These are phyloP conservation scores for Huntiella decipiens DNA, from an alignment of 2,329 filamentous ascomycete species.

Conservation along the genomic window DNA sequence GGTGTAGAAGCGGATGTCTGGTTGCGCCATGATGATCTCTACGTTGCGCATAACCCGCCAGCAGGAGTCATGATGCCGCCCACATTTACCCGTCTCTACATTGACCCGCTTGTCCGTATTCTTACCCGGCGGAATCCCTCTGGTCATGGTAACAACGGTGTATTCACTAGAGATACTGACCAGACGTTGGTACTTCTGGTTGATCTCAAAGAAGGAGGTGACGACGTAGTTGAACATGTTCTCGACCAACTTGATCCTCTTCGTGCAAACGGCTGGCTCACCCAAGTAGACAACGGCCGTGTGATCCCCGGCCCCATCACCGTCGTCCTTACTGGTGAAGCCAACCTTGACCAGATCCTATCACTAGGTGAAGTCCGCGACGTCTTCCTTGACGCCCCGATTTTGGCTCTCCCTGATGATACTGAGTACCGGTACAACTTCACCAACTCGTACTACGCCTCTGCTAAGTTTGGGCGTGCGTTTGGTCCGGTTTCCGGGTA, in stretches of 20 bases:
- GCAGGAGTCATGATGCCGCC: conserved; percentile 23
- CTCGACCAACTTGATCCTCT: conserved; percentile 35
- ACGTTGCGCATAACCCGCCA: conserved; percentile 35
- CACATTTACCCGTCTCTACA: conserved; percentile 43
- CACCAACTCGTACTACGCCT: conserved; percentile 48
- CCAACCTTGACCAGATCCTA: conserved; percentile 36
- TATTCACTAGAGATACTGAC: conserved; percentile 33
- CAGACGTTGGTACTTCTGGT: conserved; percentile 44
- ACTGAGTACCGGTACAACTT: conserved; percentile 22
- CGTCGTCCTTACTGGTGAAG: conserved; percentile 48
- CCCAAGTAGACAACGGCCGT: conserved; percentile 29
- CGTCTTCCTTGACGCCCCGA: conserved; percentile 47
- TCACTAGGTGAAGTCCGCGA: conserved; percentile 36
- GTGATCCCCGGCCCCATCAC: conserved; percentile 40
- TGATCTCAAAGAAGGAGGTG: conserved; percentile 45
- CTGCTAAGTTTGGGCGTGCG: conserved; percentile 31
- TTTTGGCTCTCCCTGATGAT: conserved; percentile 21
- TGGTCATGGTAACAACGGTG: conserved; percentile 20
- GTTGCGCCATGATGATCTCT: conserved; percentile 33
- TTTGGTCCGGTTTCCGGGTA: conserved; percentile 33
- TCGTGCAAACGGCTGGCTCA: conserved; percentile 37
- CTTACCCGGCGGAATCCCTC: conserved; percentile 27
- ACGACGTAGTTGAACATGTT: conserved; percentile 27
- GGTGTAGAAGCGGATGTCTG: conserved; percentile 54
- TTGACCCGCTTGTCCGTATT: conserved; percentile 42